Evolutionary conservation across 78 protist genomes (phyloP), one percentile per base, ranked within the genome.

Genomic region (Dictyostelium firmibasis): DNA sequence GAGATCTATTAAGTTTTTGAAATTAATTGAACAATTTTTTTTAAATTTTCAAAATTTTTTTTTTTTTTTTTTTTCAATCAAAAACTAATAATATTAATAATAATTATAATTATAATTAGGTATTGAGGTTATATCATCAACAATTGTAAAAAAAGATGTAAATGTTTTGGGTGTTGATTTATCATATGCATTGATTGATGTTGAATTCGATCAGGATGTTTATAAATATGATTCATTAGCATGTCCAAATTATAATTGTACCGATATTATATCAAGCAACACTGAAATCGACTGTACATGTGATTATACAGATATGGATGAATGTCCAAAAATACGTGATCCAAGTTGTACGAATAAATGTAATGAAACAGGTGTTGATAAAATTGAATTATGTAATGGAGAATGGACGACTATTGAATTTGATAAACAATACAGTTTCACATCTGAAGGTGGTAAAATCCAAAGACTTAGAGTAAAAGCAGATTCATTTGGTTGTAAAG

Each of bases 141-240:
- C 20, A 0, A 1, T 72, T 16, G 43, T 33, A 25, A 72, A 38
- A 81, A 72, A 72, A 33, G 20, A 27, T 13, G 79, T 77, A 29
- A 89, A 78, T 47, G 87, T 69, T 4, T 60, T 89, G 3, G 87
- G 94, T n/a, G 44, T 47, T 13, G 94, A 89, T 14, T 64, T 89
- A 75, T n/a, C 53, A 29, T 89, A 67, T 81, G 94, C 87, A 44
- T 64, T 89, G 23, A 81, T 89, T 35, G 94, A 89, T 43, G 7
- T 89, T 1, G 41, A 31, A 20, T 89, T 89, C 70, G 94, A 89
- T 35, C 44, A 33, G 44, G 88, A 78, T 10, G 33, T 89, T 20
- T 89, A 81, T 43, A 44, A 20, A 25, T 23, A 18, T 10, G 36
- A 69, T 29, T 31, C 81, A 2, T 47, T 89, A 16, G 33, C 23